phyloP scores from a whole-genome alignment of 768 basidiomycete genomes.

The Mrakia frigida region DNA sequence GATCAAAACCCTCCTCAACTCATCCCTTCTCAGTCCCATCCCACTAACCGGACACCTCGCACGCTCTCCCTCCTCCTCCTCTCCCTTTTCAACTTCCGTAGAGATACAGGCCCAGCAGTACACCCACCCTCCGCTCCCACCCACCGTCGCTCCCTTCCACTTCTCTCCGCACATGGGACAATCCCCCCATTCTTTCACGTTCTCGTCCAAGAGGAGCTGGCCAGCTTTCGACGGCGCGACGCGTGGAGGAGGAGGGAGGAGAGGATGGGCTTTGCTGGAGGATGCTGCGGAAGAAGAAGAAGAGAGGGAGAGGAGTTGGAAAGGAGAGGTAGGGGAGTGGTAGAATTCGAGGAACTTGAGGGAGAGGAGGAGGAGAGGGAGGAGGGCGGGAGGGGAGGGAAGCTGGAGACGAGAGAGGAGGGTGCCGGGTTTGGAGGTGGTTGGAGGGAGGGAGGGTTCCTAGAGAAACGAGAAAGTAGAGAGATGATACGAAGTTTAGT shows the following conservation, averaged over 20 bases:
- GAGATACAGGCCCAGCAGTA: conserved; percentile 90
- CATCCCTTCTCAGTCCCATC: conserved; percentile 66
- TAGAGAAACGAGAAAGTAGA: not conserved
- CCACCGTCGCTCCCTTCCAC: conserved; percentile 78
- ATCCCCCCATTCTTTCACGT: conserved; percentile 62
- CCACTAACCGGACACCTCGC: conserved; percentile 84
- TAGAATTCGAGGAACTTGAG: conserved; percentile 98
- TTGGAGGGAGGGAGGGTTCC: conserved; percentile 31
- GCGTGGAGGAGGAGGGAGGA: conserved; percentile 14
- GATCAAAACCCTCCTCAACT: conserved; percentile 78
- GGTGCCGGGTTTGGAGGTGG: conserved; percentile 20
- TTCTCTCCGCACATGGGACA: conserved; percentile 72
- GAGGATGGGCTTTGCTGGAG: conserved; percentile 25
- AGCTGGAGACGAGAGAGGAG: not conserved
- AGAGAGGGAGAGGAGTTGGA: conserved; percentile 67
- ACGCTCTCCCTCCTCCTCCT: conserved; percentile 40
- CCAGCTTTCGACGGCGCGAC: conserved; percentile 46
- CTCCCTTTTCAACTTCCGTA: conserved; percentile 63
- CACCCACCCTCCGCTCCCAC: conserved; percentile 81
- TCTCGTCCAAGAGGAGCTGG: conserved; percentile 55
- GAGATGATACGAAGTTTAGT: no score
- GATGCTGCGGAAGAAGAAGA: conserved; percentile 44
- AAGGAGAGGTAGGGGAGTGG: conserved; percentile 84
- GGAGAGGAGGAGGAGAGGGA: conserved; percentile 87
- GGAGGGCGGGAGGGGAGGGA: conserved; percentile 44